Evolutionary conservation across 139 green algal species (phyloP).

Genomic region (Tetratostichococcus sp.): DNA sequence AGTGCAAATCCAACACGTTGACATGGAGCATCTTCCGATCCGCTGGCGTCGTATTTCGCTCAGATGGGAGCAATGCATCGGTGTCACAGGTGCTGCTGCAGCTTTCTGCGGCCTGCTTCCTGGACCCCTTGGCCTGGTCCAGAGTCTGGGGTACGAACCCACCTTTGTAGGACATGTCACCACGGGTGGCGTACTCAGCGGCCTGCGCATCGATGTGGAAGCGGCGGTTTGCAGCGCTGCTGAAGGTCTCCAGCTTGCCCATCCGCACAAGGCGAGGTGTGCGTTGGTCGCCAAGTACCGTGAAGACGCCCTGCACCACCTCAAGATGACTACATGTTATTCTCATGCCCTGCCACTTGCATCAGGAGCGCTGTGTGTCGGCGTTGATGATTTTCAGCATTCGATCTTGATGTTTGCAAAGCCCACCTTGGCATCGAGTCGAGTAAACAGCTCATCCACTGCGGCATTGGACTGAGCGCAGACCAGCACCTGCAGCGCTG

Average conservation of each 20-base stretch:
- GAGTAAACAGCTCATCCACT: constrained; percentile 63
- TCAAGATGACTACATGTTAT: not conserved
- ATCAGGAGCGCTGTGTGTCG: not conserved
- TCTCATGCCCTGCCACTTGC: too few relatives aligned
- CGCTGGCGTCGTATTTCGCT: too few relatives aligned
- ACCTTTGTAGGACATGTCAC: not conserved
- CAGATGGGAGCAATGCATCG: too few relatives aligned
- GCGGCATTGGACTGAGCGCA: constrained; percentile 75
- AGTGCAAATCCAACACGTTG: too few relatives aligned
- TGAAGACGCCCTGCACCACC: not conserved
- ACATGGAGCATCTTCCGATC: too few relatives aligned
- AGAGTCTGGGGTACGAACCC: not conserved
- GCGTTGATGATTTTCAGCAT: not conserved
- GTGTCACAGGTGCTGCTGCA: too few relatives aligned
- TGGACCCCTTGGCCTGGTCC: too few relatives aligned
- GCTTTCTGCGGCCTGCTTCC: too few relatives aligned
- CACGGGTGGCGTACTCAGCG: not conserved
- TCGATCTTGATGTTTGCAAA: not conserved
- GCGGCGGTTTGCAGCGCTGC: constrained; percentile 3
- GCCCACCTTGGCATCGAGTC: constrained; percentile 27
- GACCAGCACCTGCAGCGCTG: constrained; percentile 51
- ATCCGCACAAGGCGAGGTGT: constrained; percentile 30
- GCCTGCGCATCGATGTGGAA: constrained; percentile 33
- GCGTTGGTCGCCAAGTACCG: not conserved
- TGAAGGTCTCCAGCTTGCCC: constrained; percentile 34